Evolutionary conservation across 1,284 basidiomycete genomes (phyloP), one percentile per base, ranked within the genome.

Genomic region (Schizopora paradoxa): DNA sequence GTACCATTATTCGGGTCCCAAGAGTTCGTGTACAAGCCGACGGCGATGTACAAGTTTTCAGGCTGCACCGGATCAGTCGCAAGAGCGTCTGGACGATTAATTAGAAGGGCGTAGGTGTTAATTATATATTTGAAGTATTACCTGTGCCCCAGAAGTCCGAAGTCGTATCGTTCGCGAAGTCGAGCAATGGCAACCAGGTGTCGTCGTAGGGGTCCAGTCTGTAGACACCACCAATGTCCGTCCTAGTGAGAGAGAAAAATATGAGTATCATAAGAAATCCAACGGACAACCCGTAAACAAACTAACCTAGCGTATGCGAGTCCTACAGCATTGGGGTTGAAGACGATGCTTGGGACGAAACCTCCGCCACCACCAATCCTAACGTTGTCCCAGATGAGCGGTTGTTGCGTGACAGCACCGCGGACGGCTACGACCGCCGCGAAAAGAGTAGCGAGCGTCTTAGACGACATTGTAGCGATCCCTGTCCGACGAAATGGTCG

Each of bases 351-450:
- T 16, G 76, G 73, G 16, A 76, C 62, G 64, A 63, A 79, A 56
- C 70, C 70, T 37, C 70, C 70, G 16, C 70, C 70, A 21, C 69
- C 72, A 7, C 70, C 71, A 37, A 79, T 77, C 56, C 77, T 77
- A 48, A 80, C 78, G 52, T 79, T 80, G 54, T 75, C 73, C 77
- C 78, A 82, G n/a, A 65, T 71, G 56, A 79, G 78, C 0, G 66
- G 41, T 53, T 78, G 75, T 1, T 73, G 67, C 16, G 69, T 61
- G 22, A 68, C 68, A 10, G 70, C 70, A 22, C 41, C 47, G 25
- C 41, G 33, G 28, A 36, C 49, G n/a, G 31, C 35, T 18, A 22
- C 19, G 18, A 2, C 34, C 34, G 16, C 22, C 11, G 34, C 36
- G 36, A 18, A 25, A 14, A 8, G 11, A 25, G 19, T 25, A 16